These are phyloP conservation scores for Monilinia aucupariae DNA, from an alignment of 2,329 filamentous ascomycete species.

Conservation along the genomic window DNA sequence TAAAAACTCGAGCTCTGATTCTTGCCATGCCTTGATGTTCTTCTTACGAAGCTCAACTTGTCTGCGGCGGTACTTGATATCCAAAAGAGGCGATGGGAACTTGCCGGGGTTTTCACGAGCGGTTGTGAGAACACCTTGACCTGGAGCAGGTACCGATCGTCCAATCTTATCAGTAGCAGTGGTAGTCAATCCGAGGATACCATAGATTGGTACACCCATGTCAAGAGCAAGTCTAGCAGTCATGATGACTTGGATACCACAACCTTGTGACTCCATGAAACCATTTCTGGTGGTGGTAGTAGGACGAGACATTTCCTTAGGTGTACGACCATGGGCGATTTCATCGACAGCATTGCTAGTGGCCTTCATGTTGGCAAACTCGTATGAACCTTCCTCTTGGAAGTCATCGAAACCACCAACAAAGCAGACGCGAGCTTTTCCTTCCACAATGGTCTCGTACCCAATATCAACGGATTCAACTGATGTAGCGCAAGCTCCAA, in stretches of 20 bases:
- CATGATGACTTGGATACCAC: slow-evolving; percentile 98
- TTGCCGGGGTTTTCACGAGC: slow-evolving; percentile 86
- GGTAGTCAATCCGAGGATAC: slow-evolving; percentile 85
- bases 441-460: slow-evolving; percentile 96
- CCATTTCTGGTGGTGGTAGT: slow-evolving; percentile 95
- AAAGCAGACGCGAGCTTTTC: slow-evolving; percentile 94
- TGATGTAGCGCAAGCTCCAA: slow-evolving; percentile 93
- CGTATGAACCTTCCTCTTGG: slow-evolving; percentile 97
- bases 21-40: slow-evolving; percentile 95
- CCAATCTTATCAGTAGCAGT: slow-evolving; percentile 99
- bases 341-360: slow-evolving; percentile 98
- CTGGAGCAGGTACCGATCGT: slow-evolving; percentile 91
- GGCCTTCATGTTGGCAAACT: slow-evolving; percentile 99
- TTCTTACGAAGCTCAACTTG: slow-evolving; percentile 91
- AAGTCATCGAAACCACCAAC: slow-evolving; percentile 99
- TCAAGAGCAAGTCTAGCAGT: slow-evolving; percentile 91
- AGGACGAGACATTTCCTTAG: slow-evolving; percentile 94
- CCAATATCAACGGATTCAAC: slow-evolving; percentile 97
- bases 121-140: slow-evolving; percentile 92
- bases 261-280: slow-evolving; percentile 99
- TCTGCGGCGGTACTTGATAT: slow-evolving; percentile 94
- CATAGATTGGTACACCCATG: slow-evolving; percentile 98
- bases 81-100: slow-evolving; percentile 90
- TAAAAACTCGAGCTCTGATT: slow-evolving; percentile 87
- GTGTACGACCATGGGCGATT: slow-evolving; percentile 89